Percentiles rank a stretch among this genome's conserved stretches.
These are phyloP conservation scores for Rhodamnia rubescens DNA, from an alignment of 345 rosid species.

Conservation along the genomic window DNA sequence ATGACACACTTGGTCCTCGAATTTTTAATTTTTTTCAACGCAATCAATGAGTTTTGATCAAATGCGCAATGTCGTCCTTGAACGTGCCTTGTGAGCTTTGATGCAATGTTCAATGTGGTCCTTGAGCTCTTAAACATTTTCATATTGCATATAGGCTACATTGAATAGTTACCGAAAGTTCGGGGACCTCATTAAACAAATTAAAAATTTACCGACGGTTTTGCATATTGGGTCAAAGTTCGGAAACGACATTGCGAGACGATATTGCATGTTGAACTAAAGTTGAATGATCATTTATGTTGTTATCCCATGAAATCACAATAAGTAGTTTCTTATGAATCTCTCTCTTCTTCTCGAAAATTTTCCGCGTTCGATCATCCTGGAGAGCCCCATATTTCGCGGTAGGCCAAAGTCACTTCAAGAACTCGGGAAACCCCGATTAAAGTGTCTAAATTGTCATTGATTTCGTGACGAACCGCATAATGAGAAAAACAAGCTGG, in stretches of 20 bases:
- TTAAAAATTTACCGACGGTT: neutral
- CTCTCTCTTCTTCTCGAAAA: neutral
- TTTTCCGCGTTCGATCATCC: too few relatives aligned
- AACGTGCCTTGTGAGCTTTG: neutral
- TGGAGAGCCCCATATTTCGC: neutral
- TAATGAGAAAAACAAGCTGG: neutral
- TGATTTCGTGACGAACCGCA: neutral
- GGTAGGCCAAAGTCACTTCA: neutral
- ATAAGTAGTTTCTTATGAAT: neutral
- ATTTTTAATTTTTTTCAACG: neutral
- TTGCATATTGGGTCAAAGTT: accelerated
- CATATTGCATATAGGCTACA: neutral
- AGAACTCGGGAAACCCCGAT: neutral
- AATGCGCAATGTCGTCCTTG: too few relatives aligned
- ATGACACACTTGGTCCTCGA: neutral
- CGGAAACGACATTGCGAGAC: accelerated
- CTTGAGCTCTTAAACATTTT: neutral
- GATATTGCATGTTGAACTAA: neutral
- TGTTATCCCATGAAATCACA: neutral
- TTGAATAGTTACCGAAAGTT: too few relatives aligned
- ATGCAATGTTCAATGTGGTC: too few relatives aligned
- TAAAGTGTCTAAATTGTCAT: neutral
- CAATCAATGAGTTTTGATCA: too few relatives aligned
- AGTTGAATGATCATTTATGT: accelerated
- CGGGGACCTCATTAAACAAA: neutral